phyloP scores from a whole-genome alignment of 108 stramenopile genomes.

The Schizochytrium sp. region DNA sequence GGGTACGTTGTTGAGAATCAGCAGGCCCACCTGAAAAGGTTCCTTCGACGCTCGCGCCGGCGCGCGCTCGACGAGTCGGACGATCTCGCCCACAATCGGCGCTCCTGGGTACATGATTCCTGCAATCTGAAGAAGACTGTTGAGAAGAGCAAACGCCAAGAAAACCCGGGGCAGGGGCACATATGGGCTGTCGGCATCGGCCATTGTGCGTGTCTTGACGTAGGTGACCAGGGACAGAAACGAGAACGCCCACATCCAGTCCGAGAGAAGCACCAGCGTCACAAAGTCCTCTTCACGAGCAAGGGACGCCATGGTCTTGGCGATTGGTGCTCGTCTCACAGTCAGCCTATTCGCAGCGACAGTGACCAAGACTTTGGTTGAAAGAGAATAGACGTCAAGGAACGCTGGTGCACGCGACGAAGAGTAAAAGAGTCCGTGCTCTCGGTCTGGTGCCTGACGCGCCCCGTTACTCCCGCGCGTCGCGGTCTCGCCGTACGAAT shows the following conservation, averaged over 20 bases:
- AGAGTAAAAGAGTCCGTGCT: no score
- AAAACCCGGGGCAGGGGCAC: not conserved
- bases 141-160: not conserved
- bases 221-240: not conserved
- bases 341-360: no score
- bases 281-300: not conserved
- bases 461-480: no score
- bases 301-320: no score
- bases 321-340: no score
- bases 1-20: not conserved
- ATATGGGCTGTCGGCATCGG: not conserved
- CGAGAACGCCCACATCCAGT: not conserved
- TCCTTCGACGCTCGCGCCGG: not conserved
- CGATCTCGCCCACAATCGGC: not conserved
- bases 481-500: no score
- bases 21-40: not conserved
- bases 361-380: no score
- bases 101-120: not conserved
- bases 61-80: not conserved
- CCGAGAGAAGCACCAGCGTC: not conserved
- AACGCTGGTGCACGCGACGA: no score
- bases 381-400: no score
- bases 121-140: not conserved
- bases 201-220: not conserved
- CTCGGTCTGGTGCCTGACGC: no score